Percentiles rank a stretch among this genome's conserved stretches.
Evolutionary conservation across 495 filamentous ascomycete genomes (phyloP).

Genomic region (Aspergillus ostianus): DNA sequence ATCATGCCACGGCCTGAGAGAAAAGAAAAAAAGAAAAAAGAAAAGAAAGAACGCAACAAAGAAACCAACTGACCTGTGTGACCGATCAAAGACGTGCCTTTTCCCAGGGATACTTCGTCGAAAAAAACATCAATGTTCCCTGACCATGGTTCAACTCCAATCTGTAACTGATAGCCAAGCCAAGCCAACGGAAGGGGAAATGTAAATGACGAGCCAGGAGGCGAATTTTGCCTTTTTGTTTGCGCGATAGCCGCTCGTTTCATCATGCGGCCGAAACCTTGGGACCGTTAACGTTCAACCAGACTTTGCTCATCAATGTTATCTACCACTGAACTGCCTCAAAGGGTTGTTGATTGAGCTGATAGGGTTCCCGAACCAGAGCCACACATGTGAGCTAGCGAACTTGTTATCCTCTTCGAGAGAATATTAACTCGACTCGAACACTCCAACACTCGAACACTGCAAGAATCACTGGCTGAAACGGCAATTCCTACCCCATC

Average conservation of each 20-base stretch:
- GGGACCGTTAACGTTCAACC: not conserved
- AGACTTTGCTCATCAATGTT: not conserved
- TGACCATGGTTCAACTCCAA: not conserved
- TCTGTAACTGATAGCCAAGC: not conserved
- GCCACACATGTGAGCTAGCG: conserved; percentile 5
- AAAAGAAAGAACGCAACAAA: not conserved
- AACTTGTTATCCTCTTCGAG: too few species aligned
- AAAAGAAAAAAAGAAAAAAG: too few species aligned
- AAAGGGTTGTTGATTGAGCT: not conserved
- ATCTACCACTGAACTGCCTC: too few species aligned
- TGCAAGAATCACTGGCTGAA: not conserved
- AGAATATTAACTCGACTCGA: too few species aligned
- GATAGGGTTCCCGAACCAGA: conserved; percentile 7
- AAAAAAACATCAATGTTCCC: not conserved
- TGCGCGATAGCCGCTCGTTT: conserved; percentile 14
- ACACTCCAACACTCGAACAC: too few species aligned
- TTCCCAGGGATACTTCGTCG: not conserved
- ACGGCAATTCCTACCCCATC: conserved; percentile 2
- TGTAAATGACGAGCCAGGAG: not conserved
- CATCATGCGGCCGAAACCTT: conserved; percentile 1
- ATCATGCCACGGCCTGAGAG: not conserved
- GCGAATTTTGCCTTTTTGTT: not conserved
- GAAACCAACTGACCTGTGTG: not conserved
- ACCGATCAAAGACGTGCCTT: not conserved
- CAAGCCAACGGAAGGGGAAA: not conserved